A percentile compares a stretch with the other conserved stretches of the same genome.
Evolutionary conservation across 225 moss, liverwort and hornwort species (phyloP).

Genomic region (Physcomitrellopsis africana): DNA sequence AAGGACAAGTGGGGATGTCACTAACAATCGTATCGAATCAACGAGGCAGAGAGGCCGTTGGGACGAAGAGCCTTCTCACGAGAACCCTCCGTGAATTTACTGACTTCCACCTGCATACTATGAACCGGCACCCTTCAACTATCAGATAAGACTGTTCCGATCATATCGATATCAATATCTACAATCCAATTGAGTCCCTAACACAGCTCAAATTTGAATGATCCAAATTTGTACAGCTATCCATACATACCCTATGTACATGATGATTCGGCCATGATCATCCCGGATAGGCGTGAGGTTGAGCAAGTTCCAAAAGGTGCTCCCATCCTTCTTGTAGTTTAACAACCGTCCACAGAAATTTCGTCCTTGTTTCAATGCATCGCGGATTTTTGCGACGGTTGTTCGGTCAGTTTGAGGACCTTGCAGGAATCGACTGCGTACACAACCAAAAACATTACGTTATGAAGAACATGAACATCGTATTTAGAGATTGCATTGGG

Average conservation of each 20-base stretch:
- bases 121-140: background rate
- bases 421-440: conserved; percentile 70
- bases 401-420: conserved; percentile 74
- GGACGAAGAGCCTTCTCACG: conserved; percentile 83
- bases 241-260: conserved; percentile 79
- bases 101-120: conserved; percentile 99
- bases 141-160: no score
- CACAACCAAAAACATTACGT: no score
- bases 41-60: conserved; percentile 86
- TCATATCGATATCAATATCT: no score
- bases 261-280: conserved; percentile 69
- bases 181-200: no score
- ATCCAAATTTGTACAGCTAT: background rate
- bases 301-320: conserved; percentile 88
- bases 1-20: no score
- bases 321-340: conserved; percentile 89
- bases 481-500: no score
- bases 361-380: conserved; percentile 65
- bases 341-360: conserved; percentile 86
- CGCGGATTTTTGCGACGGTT: conserved; percentile 73
- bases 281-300: conserved; percentile 94
- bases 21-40: conserved; percentile 89
- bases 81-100: conserved; percentile 91
- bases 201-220: no score
- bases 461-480: no score